phyloP scores from a whole-genome alignment of 139 green algal genomes.

The Tetraselmis chui region DNA sequence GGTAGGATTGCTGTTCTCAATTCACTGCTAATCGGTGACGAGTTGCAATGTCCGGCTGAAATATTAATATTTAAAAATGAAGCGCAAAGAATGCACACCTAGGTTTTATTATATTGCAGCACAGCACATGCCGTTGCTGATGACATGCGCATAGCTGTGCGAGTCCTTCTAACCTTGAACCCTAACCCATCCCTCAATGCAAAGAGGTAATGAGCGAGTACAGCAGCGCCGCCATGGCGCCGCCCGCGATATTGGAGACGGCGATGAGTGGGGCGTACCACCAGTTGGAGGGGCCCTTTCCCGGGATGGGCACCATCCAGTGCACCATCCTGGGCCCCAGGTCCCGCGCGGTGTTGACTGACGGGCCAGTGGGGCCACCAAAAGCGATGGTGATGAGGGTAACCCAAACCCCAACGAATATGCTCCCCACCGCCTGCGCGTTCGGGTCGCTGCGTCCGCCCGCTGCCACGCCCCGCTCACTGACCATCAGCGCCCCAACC shows the following conservation, averaged over 20 bases:
- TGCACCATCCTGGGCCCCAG: conserved; percentile 46
- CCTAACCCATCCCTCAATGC: too few relatives aligned
- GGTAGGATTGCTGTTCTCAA: too few relatives aligned
- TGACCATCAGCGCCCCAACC: not conserved
- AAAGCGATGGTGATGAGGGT: conserved; percentile 4
- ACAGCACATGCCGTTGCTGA: too few relatives aligned
- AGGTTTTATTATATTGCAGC: too few relatives aligned
- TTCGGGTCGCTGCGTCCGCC: not conserved
- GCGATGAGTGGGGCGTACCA: conserved; percentile 19
- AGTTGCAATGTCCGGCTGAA: too few relatives aligned
- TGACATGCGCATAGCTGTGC: too few relatives aligned
- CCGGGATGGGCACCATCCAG: conserved; percentile 43
- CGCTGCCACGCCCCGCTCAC: not conserved
- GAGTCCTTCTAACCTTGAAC: too few relatives aligned
- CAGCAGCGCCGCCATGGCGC: not conserved
- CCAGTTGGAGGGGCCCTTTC: conserved; percentile 42
- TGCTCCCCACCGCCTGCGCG: not conserved
- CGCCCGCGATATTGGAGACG: not conserved
- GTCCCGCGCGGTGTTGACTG: conserved; percentile 49
- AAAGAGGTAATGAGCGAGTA: not conserved
- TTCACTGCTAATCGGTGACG: too few relatives aligned
- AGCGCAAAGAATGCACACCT: too few relatives aligned
- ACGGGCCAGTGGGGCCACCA: conserved; percentile 31
- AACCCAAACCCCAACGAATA: not conserved
- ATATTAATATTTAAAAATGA: too few relatives aligned